Conservation (phyloP, 2,329 filamentous ascomycete genomes). For the Clathrospora elynae region DNA sequence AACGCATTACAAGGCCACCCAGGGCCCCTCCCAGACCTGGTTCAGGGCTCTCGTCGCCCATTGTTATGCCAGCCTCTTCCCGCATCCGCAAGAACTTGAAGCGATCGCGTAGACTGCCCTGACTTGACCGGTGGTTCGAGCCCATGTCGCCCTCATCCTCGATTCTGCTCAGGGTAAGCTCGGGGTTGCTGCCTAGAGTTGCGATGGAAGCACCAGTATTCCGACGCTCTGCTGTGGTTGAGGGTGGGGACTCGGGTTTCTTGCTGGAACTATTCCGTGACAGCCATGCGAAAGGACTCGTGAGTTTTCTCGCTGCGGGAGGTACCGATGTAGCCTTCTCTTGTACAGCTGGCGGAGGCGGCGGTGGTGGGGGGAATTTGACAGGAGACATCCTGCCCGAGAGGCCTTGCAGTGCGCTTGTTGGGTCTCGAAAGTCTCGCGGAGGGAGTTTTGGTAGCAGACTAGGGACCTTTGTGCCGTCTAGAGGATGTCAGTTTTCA, state of each 20-base stretch:
- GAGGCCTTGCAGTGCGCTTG: conserved; percentile 64
- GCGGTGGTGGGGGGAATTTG: conserved; percentile 50
- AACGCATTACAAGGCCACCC: conserved; percentile 50
- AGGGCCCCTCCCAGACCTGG: conserved; percentile 49
- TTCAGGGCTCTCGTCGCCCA: conserved; percentile 55
- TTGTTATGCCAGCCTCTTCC: conserved; percentile 51
- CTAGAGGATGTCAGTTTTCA: conserved; percentile 30
- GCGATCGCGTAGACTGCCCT: conserved; percentile 52
- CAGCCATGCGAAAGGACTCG: conserved; percentile 58
- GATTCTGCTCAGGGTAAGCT: conserved; percentile 76
- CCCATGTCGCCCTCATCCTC: conserved; percentile 61
- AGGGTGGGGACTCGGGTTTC: conserved; percentile 62
- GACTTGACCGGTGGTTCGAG: conserved; percentile 43
- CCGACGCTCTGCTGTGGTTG: conserved; percentile 60
- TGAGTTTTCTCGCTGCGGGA: conserved; percentile 68
- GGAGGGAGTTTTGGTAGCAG: conserved; percentile 62
- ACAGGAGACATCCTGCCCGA: conserved; percentile 73
- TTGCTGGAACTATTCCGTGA: conserved; percentile 58
- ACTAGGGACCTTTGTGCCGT: conserved; percentile 31
- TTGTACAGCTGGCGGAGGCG: conserved; percentile 35
- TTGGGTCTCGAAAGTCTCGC: conserved; percentile 48
- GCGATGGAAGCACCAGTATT: conserved; percentile 82
- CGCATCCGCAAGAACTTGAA: conserved; percentile 54
- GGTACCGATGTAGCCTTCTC: conserved; percentile 39
- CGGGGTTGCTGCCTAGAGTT: conserved; percentile 78